Evolutionary conservation across 2,329 filamentous ascomycete species (phyloP).

Genomic region (Sphaceloma murrayae): DNA sequence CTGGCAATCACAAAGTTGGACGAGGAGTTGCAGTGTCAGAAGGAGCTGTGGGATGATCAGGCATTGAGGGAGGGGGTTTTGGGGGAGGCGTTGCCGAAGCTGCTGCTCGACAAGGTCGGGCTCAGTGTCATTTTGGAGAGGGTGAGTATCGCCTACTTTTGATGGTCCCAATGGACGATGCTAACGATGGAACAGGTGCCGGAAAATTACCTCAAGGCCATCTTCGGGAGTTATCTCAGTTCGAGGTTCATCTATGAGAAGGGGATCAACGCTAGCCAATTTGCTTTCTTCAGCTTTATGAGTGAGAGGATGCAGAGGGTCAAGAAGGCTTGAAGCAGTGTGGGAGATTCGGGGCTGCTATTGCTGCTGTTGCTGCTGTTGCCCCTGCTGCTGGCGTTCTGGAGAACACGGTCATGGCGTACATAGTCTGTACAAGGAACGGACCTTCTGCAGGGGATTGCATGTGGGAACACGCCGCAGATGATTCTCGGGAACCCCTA

Average conservation of each 20-base stretch:
- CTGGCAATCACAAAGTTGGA: conserved; percentile 53
- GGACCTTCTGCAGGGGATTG: too few relatives aligned
- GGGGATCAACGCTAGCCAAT: conserved; percentile 84
- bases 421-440: too few relatives aligned
- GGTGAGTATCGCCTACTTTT: conserved; percentile 38
- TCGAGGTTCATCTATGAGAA: conserved; percentile 95
- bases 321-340: conserved; percentile 3
- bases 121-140: conserved; percentile 77
- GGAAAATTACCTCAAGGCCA: conserved; percentile 81
- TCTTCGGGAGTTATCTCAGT: conserved; percentile 92
- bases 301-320: conserved; percentile 39
- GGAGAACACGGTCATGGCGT: too few relatives aligned
- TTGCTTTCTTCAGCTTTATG: conserved; percentile 93
- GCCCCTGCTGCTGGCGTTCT: too few relatives aligned
- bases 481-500: too few relatives aligned
- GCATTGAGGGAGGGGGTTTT: conserved; percentile 69
- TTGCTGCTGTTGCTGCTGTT: too few relatives aligned
- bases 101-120: conserved; percentile 81
- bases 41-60: conserved; percentile 80
- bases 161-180: conserved; percentile 17
- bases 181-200: conserved; percentile 52
- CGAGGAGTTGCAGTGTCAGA: conserved; percentile 82
- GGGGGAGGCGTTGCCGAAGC: conserved; percentile 71
- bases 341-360: background rate
- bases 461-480: too few relatives aligned